Evolutionary conservation across 2,329 filamentous ascomycete genomes (phyloP).

Genomic region (Cladosporium sp.): DNA sequence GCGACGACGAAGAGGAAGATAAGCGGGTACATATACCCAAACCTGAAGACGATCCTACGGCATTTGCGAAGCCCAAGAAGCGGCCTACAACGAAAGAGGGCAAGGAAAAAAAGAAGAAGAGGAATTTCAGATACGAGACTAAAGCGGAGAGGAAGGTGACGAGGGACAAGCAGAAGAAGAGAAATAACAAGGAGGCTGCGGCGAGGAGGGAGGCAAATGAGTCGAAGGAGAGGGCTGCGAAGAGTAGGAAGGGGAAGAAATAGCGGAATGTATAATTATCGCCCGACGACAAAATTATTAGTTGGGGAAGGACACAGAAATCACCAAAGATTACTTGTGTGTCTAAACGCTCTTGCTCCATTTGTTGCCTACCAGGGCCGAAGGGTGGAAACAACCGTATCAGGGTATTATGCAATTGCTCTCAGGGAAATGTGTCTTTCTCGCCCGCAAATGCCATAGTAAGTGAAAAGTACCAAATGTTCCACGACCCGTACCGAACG

Average conservation of each 20-base stretch:
- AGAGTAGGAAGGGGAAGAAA: constrained; percentile 12
- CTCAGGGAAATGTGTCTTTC: background rate
- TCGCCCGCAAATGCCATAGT: background rate
- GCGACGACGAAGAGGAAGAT: constrained; percentile 52
- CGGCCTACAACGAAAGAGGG: constrained; percentile 50
- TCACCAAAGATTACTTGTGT: too few relatives aligned
- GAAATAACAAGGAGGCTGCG: constrained; percentile 67
- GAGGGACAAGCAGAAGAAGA: constrained; percentile 59
- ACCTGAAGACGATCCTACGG: constrained; percentile 23
- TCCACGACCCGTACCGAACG: background rate
- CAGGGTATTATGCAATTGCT: constrained; percentile 12
- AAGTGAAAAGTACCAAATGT: background rate
- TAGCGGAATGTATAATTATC: background rate
- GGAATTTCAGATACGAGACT: constrained; percentile 90
- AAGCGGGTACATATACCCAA: constrained; percentile 27
- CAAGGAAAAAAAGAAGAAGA: constrained; percentile 60
- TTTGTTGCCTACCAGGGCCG: constrained; percentile 4
- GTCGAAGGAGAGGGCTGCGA: constrained; percentile 9
- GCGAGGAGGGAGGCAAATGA: constrained; percentile 33
- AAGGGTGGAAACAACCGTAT: background rate
- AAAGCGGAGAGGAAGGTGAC: constrained; percentile 71
- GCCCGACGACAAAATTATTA: background rate
- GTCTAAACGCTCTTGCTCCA: background rate
- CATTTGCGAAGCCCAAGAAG: constrained; percentile 32
- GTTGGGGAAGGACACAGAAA: too few relatives aligned